Percentiles rank a stretch among this genome's conserved stretches.
Conservation (phyloP, 208 protist genomes). For the Naegleria fowleri region DNA sequence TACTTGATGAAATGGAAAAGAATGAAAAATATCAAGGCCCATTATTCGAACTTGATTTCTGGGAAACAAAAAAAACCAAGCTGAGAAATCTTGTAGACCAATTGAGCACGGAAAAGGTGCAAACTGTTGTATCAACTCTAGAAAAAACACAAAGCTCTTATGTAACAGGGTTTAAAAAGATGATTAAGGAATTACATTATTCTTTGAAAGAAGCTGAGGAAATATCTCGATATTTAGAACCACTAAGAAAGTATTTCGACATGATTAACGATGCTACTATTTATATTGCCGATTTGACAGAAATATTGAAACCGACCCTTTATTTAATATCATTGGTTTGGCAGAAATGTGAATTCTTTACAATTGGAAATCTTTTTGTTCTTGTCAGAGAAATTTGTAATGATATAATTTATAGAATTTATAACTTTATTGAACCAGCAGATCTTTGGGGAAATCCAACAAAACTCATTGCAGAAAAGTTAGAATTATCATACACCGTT, state of each 20-base stretch:
- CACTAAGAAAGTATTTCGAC: conserved; percentile 44
- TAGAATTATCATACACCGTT: conserved; percentile 26
- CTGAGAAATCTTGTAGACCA: conserved; percentile 47
- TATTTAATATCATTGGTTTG: conserved; percentile 48
- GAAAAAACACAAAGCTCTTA: conserved; percentile 51
- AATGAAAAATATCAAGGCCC: conserved; percentile 42
- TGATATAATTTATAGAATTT: conserved; percentile 49
- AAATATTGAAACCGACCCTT: conserved; percentile 28
- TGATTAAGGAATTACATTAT: conserved; percentile 40
- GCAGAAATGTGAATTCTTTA: conserved; percentile 44
- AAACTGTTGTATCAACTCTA: conserved; percentile 41
- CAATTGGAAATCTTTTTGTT: conserved; percentile 41
- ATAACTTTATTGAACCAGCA: conserved; percentile 37
- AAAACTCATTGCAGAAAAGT: conserved; percentile 33
- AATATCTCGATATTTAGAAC: conserved; percentile 45
- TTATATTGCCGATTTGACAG: neutral
- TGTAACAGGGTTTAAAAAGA: conserved; percentile 28
- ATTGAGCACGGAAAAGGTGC: conserved; percentile 37
- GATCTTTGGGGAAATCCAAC: conserved; percentile 39
- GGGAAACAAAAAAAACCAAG: conserved; percentile 48
- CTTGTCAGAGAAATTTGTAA: conserved; percentile 55
- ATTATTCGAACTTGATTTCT: conserved; percentile 54
- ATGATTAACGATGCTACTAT: conserved; percentile 10
- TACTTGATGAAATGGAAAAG: neutral
- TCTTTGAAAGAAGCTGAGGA: conserved; percentile 47